These are phyloP conservation scores for Capsella bursapastoris DNA, from an alignment of 345 rosid genomes.

Conservation along the genomic window DNA sequence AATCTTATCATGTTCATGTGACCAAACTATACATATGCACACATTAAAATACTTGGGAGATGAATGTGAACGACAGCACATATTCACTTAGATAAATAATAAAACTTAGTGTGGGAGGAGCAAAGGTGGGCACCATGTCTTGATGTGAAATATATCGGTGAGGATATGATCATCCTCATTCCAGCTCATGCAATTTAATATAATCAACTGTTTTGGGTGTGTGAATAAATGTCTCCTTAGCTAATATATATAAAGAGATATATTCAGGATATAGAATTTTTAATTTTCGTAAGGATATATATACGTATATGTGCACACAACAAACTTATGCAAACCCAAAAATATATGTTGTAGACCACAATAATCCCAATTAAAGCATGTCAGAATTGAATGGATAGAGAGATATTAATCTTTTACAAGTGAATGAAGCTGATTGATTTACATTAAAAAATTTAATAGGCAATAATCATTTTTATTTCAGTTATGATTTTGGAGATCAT, in stretches of 20 bases:
- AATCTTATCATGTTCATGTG: slow-evolving; percentile 36
- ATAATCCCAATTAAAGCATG: not conserved
- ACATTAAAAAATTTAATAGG: no score
- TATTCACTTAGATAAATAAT: slow-evolving; percentile 4
- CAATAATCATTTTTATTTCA: no score
- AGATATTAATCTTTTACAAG: no score
- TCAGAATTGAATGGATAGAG: no score
- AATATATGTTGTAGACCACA: not conserved
- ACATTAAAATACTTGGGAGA: not conserved
- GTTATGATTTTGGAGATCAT: no score
- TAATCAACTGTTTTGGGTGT: slow-evolving; percentile 30
- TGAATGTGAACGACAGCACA: slow-evolving; percentile 45
- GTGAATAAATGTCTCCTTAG: slow-evolving; percentile 37
- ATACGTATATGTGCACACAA: no score
- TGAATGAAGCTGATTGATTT: no score
- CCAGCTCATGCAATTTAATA: slow-evolving; percentile 42
- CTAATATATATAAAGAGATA: not conserved
- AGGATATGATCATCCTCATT: slow-evolving; percentile 25
- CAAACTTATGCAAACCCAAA: not conserved
- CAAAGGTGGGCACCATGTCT: slow-evolving; percentile 44
- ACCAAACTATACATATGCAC: not conserved
- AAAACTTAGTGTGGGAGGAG: not conserved
- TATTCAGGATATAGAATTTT: not conserved
- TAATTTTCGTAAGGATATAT: not conserved
- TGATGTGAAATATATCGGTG: slow-evolving; percentile 36